A percentile compares a stretch with the other conserved stretches of the same genome.
phyloP scores from a whole-genome alignment of 2,329 filamentous ascomycete species.

The Cryoendolithus antarcticus region DNA sequence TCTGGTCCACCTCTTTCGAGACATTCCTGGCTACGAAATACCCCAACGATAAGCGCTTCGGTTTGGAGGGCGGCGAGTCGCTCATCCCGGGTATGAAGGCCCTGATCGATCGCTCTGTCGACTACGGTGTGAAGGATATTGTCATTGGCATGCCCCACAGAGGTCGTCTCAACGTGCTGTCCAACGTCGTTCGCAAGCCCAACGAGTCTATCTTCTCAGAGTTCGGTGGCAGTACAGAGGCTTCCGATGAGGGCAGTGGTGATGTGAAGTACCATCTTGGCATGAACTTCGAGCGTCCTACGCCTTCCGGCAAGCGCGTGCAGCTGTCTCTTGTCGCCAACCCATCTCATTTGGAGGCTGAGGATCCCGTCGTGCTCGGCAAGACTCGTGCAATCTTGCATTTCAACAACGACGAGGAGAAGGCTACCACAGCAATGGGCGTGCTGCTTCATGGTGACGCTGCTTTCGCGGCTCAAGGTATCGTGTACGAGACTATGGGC shows the following conservation, averaged over 20 bases:
- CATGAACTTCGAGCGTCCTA: constrained; percentile 99
- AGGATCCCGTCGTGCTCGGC: constrained; percentile 93
- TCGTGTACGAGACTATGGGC: constrained; percentile 97
- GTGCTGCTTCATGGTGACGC: constrained; percentile 95
- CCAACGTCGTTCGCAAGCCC: constrained; percentile 96
- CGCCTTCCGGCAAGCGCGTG: constrained; percentile 96
- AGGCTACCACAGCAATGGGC: constrained; percentile 83
- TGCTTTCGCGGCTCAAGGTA: constrained; percentile 88
- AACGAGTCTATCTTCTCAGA: constrained; percentile 99
- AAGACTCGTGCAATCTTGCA: constrained; percentile 97
- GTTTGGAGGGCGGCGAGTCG: constrained; percentile 92
- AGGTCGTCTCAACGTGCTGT: constrained; percentile 93
- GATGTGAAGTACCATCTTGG: constrained; percentile 99
- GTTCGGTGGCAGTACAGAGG: constrained; percentile 77
- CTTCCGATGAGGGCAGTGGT: constrained; percentile 88
- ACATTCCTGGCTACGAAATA: constrained; percentile 92
- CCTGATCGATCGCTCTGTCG: constrained; percentile 92
- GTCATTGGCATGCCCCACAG: constrained; percentile 99
- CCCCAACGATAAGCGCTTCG: constrained; percentile 98
- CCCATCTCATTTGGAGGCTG: constrained; percentile 93
- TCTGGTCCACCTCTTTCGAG: constrained; percentile 98
- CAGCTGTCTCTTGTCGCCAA: constrained; percentile 97
- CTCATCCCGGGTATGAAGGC: constrained; percentile 99
- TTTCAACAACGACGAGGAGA: constrained; percentile 93
- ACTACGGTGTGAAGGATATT: constrained; percentile 97